Evolutionary conservation across 805 yeast genomes (phyloP).

Genomic region (Saccharomycopsis guyanensis): DNA sequence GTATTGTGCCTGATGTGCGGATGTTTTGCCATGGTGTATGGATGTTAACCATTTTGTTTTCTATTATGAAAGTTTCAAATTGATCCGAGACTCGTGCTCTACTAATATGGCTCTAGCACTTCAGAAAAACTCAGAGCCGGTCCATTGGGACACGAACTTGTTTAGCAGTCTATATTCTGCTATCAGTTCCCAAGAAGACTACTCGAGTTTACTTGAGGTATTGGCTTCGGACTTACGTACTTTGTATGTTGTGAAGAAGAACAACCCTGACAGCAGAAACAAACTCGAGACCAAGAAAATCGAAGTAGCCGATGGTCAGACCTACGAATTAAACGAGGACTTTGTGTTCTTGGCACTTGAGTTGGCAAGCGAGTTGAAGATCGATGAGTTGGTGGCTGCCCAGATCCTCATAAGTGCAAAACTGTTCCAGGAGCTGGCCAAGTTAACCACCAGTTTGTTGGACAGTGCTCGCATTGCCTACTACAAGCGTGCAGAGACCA

Average conservation of each 20-base stretch:
- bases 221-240: slow-evolving; percentile 9
- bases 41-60: too few species aligned
- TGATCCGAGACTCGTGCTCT: too few species aligned
- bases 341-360: slow-evolving; percentile 54
- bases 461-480: slow-evolving; percentile 65
- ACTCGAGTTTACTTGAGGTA: not conserved
- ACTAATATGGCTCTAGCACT: too few species aligned
- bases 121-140: too few species aligned
- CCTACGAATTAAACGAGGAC: slow-evolving; percentile 51
- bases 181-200: not conserved
- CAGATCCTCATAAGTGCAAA: slow-evolving; percentile 51
- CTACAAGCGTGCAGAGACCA: slow-evolving; percentile 61
- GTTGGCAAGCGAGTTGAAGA: slow-evolving; percentile 55
- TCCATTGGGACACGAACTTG: slow-evolving; percentile 15
- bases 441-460: slow-evolving; percentile 30
- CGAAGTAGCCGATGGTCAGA: not conserved
- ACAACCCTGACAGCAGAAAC: slow-evolving; percentile 6
- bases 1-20: too few species aligned
- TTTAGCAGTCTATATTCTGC: slow-evolving; percentile 6
- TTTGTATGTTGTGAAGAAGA: slow-evolving; percentile 4
- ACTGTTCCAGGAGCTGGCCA: slow-evolving; percentile 24
- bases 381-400: slow-evolving; percentile 74
- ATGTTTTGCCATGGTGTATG: too few species aligned
- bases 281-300: slow-evolving; percentile 9
- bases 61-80: too few species aligned